These are phyloP conservation scores for Colletotrichum sp. DNA, from an alignment of 2,329 filamentous ascomycete species.

Conservation along the genomic window DNA sequence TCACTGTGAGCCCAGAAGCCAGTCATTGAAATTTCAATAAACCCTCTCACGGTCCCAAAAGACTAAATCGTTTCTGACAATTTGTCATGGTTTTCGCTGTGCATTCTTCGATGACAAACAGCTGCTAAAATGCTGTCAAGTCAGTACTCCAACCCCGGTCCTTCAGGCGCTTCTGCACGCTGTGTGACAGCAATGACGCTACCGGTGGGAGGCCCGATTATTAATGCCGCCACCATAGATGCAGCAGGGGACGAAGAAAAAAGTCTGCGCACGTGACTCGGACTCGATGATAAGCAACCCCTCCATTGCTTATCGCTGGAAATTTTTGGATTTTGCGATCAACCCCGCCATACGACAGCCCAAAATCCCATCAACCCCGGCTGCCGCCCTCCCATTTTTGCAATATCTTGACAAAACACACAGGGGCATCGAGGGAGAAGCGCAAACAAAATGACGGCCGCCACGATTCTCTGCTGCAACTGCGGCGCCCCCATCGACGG, in stretches of 20 bases:
- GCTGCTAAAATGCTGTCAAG: background rate
- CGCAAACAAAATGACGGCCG: conserved; percentile 7
- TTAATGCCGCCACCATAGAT: background rate
- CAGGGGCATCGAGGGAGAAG: background rate
- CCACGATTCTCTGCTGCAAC: conserved; percentile 88
- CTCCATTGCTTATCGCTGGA: conserved; percentile 4
- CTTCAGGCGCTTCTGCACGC: background rate
- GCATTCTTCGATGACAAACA: background rate
- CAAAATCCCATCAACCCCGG: background rate
- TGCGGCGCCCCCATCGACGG: conserved; percentile 96
- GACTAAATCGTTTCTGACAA: accelerated
- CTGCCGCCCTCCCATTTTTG: background rate
- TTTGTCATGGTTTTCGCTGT: background rate
- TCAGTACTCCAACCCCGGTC: background rate
- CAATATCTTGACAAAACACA: background rate
- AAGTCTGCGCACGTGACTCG: background rate
- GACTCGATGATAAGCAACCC: conserved; percentile 2
- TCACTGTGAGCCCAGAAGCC: background rate
- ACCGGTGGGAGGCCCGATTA: background rate
- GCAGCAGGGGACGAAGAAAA: background rate
- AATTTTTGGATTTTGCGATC: conserved; percentile 3
- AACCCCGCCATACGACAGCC: conserved; percentile 17
- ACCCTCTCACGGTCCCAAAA: background rate
- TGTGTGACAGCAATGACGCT: background rate
- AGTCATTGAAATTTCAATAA: background rate